Evolutionary conservation across 2,329 filamentous ascomycete species (phyloP).

Genomic region (Herpotrichia juniperi): DNA sequence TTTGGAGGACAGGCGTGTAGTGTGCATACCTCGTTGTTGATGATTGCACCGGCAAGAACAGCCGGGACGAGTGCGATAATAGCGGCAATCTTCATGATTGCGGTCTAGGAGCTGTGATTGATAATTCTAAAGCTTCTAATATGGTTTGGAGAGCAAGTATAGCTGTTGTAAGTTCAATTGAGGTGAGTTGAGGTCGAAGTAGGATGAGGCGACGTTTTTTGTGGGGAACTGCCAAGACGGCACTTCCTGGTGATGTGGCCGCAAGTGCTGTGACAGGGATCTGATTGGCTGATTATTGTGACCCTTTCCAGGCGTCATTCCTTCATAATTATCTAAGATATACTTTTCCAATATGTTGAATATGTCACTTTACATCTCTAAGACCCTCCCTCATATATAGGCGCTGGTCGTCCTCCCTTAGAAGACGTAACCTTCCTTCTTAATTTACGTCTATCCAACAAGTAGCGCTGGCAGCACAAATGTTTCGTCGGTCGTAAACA

Average conservation of each 20-base stretch:
- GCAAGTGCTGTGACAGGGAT: background rate
- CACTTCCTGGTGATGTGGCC: slow-evolving; percentile 4
- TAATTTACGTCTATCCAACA: no score
- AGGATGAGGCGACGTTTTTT: slow-evolving; percentile 11
- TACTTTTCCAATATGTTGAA: no score
- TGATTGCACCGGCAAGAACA: slow-evolving; percentile 36
- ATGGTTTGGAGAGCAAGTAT: background rate
- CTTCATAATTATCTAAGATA: no score
- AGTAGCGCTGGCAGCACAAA: no score
- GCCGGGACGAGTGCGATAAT: slow-evolving; percentile 58
- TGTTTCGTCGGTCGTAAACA: no score
- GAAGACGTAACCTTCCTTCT: no score
- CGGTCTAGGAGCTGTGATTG: background rate
- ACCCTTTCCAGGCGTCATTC: no score
- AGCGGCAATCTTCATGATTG: slow-evolving; percentile 53
- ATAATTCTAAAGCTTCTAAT: background rate
- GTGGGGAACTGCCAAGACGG: slow-evolving; percentile 27
- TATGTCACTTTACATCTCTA: background rate
- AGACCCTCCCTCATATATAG: background rate
- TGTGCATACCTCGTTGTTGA: slow-evolving; percentile 37
- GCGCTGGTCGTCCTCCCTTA: no score
- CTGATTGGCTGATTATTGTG: slow-evolving; percentile 6
- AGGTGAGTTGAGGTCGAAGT: background rate
- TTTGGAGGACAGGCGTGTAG: background rate
- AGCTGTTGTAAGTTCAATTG: background rate